A percentile compares a stretch with the other conserved stretches of the same genome.
phyloP scores from a whole-genome alignment of 768 basidiomycete species.

The Asterophora parasitica region DNA sequence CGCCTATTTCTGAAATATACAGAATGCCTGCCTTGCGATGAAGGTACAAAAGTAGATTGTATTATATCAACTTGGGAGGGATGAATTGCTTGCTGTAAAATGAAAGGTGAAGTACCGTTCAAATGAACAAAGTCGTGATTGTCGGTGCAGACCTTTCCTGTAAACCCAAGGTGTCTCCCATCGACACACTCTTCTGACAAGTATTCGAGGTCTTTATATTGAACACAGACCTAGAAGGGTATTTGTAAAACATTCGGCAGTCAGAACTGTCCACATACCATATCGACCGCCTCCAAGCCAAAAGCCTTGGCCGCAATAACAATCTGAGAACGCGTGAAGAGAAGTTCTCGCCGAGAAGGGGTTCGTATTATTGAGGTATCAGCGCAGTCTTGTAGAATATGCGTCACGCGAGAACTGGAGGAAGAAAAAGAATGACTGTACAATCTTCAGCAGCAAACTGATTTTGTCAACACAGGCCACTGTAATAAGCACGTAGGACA shows the following conservation, averaged over 20 bases:
- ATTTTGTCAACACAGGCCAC: neutral
- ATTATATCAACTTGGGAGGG: conserved; percentile 77
- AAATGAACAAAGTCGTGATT: neutral
- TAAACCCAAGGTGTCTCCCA: conserved; percentile 78
- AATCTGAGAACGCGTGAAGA: conserved; percentile 80
- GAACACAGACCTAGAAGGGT: conserved; percentile 67
- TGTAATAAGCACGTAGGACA: conserved; percentile 19
- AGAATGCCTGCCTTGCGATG: conserved; percentile 48
- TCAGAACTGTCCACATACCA: conserved; percentile 43
- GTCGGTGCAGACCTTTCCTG: conserved; percentile 63
- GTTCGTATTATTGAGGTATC: conserved; percentile 82
- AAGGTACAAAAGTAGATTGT: conserved; percentile 76
- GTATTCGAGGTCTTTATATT: conserved; percentile 70
- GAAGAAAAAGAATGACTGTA: conserved; percentile 29
- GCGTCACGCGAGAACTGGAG: conserved; percentile 1
- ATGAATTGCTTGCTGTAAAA: conserved; percentile 86
- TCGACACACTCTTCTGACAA: conserved; percentile 75
- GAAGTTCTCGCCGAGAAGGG: conserved; percentile 64
- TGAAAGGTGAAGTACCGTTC: neutral
- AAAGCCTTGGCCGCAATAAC: conserved; percentile 82
- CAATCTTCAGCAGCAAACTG: conserved; percentile 97
- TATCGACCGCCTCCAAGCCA: conserved; percentile 81
- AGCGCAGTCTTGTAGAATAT: conserved; percentile 67
- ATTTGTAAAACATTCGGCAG: neutral
- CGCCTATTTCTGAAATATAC: neutral